Conservation (phyloP, 345 rosid species). For the Lepidium africanum region DNA sequence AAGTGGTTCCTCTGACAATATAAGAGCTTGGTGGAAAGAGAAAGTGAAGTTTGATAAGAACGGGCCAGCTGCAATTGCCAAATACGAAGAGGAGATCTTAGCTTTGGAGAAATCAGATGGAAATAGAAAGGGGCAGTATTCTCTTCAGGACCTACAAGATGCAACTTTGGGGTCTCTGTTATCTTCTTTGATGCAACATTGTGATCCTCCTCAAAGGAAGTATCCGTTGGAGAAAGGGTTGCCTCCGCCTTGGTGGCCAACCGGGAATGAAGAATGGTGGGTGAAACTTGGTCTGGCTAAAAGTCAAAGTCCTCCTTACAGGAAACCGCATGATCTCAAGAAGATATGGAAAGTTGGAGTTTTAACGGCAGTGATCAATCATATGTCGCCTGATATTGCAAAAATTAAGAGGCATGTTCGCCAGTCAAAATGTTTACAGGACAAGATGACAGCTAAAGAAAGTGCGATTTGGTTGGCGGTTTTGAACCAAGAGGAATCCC, state of each 20-base stretch:
- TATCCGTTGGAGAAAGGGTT: slow-evolving; percentile 80
- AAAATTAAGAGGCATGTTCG: slow-evolving; percentile 92
- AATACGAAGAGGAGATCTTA: slow-evolving; percentile 79
- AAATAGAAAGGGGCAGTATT: slow-evolving; percentile 51
- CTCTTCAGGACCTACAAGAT: slow-evolving; percentile 91
- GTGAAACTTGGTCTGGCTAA: slow-evolving; percentile 48
- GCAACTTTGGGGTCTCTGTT: slow-evolving; percentile 94
- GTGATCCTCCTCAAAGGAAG: slow-evolving; percentile 97
- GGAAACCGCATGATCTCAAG: slow-evolving; percentile 95
- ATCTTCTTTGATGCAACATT: slow-evolving; percentile 98
- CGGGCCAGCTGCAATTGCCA: slow-evolving; percentile 91
- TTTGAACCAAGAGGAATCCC: slow-evolving; percentile 75
- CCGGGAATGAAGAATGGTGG: slow-evolving; percentile 97
- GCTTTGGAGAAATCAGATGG: slow-evolving; percentile 57
- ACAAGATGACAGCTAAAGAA: slow-evolving; percentile 99
- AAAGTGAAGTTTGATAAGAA: slow-evolving; percentile 98
- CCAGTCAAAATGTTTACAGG: slow-evolving; percentile 96
- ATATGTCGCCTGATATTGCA: slow-evolving; percentile 93
- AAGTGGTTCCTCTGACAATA: slow-evolving; percentile 88
- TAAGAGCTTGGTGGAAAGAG: slow-evolving; percentile 99
- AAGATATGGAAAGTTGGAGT: slow-evolving; percentile 99
- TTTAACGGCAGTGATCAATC: slow-evolving; percentile 90
- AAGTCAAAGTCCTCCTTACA: slow-evolving; percentile 78
- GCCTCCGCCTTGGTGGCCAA: slow-evolving; percentile 99
- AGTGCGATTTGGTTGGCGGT: slow-evolving; percentile 98